Evolutionary conservation across 495 filamentous ascomycete genomes (phyloP), one percentile per base, ranked within the genome.

Genomic region (Stereocaulon alpinum): DNA sequence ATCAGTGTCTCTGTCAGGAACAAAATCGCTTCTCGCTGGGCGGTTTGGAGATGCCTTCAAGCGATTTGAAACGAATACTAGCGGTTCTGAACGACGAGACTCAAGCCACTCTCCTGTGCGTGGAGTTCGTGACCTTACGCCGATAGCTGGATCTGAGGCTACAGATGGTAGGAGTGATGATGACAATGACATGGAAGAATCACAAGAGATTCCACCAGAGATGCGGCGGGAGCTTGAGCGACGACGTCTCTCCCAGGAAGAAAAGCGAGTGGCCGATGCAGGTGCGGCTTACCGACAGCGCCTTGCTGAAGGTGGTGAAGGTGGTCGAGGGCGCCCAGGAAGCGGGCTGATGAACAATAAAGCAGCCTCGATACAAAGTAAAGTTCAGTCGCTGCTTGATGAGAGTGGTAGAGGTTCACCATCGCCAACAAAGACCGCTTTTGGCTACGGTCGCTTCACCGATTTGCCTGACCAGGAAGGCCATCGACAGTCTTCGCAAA

Each of bases 11-110:
- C 74, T 86, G 15, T 80, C 82, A 2, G 86, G 87, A 32, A 86
- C 88, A 57, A 96, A 95, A 70, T 88, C 80, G n/a, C 80, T 95
- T 42, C 77, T 98, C 27, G 85, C 85, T 29, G 89, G 91, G 9
- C 90, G 87, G 69, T 96, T 98, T 70, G 91, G 94, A 2, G 94
- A 96, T 55, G 92, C 94, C 4, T 97, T 98, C 75, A 86, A 91
- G 62, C 81, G 88, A 6, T 98, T 98, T 65, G 93, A 98, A 68
- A 80, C 80, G 24, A 81, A 81, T 62, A 74, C 72, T 54, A 67
- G 71, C 37, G 78, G 77, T 18, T 63, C 69, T 63, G 76, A 77
- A 30, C 50, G 57, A 27, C 75, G 77, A 62, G 78, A 77, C 29
- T 80, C 81, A 32, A 83, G 80, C 34, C 82, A 80, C 3, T 73